These are phyloP conservation scores for Nemania bipapillata DNA, from an alignment of 2,329 filamentous ascomycete species.

Conservation along the genomic window DNA sequence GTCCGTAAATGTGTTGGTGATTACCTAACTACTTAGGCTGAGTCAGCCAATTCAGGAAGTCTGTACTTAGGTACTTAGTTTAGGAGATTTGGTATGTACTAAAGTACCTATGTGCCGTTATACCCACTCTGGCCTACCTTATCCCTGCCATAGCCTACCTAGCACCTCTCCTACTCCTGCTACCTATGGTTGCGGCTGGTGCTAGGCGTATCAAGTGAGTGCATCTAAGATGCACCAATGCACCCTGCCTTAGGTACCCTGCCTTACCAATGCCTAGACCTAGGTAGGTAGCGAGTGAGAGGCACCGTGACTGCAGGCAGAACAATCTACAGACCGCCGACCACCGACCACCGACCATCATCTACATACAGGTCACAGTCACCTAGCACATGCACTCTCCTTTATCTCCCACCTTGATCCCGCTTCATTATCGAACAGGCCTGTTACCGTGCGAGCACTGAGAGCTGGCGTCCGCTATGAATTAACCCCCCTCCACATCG, in stretches of 20 bases:
- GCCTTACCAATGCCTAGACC: neutral
- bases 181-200: slow-evolving; percentile 1
- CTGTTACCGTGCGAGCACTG: slow-evolving; percentile 11
- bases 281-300: neutral
- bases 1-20: neutral
- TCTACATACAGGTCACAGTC: neutral
- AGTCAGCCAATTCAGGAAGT: slow-evolving; percentile 7
- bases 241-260: slow-evolving; percentile 6
- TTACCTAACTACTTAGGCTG: slow-evolving; percentile 8
- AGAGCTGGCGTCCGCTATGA: slow-evolving; percentile 44
- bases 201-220: neutral
- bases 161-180: slow-evolving; percentile 9
- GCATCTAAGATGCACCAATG: slow-evolving; percentile 14
- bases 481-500: slow-evolving; percentile 43
- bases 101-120: slow-evolving; percentile 12
- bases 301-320: neutral
- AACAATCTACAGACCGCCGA: slow-evolving; percentile 5
- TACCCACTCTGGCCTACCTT: slow-evolving; percentile 10
- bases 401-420: slow-evolving; percentile 7
- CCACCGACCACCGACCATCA: neutral
- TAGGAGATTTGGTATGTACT: neutral
- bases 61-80: neutral
- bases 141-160: slow-evolving; percentile 29
- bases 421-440: slow-evolving; percentile 1
- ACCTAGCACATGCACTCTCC: slow-evolving; percentile 29